Base-by-base conservation (phyloP, 495 filamentous ascomycete species). In the Talaromyces stipitatus region DNA sequence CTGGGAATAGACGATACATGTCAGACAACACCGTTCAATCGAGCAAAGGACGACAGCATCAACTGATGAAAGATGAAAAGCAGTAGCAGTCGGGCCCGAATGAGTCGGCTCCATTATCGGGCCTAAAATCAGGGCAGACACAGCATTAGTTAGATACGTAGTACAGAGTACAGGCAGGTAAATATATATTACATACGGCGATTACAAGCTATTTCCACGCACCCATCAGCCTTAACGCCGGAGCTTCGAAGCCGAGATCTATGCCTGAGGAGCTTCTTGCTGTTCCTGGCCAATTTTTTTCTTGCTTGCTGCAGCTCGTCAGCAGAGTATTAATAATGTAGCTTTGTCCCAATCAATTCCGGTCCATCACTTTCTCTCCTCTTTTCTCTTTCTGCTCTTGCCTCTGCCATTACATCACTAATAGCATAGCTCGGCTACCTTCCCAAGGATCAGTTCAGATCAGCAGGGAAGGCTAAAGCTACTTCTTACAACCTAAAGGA, bases 261-360 rank as follows among this genome's bases (percentile, higher is more conserved):
- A n/a, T n/a, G n/a, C n/a, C n/a, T n/a, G n/a, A 47, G 18, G 43
- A 47, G 43, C 43, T 47, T 47, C 43, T 47, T 47, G 22, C 43
- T 47, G 43, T 47, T 47, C 43, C 43, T 47, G 43, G 43, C 36
- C 36, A 16, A 14, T 41, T 16, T 18, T 41, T 41, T 41, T 41
- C 18, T 41, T 41, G 7, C 11, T n/a, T 36, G 2, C 6, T n/a
- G 9, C 11, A 3, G 2, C 4, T n/a, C 11, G 12, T 3, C 33
- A 16, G 18, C 43, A 26, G 23, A 26, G 18, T 47, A 47, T 47
- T 47, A 47, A 47, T 47, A 47, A 47, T 47, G 43, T 41, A 41
- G 43, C 43, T 26, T 47, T 18, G 18, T 26, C 43, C 36, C 36
- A 41, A 41, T 41, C 36, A n/a, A 41, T 41, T 20, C 18, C 5